A percentile compares a stretch with the other conserved stretches of the same genome.
phyloP scores from a whole-genome alignment of 2,329 filamentous ascomycete genomes.

The Claviceps monticola region DNA sequence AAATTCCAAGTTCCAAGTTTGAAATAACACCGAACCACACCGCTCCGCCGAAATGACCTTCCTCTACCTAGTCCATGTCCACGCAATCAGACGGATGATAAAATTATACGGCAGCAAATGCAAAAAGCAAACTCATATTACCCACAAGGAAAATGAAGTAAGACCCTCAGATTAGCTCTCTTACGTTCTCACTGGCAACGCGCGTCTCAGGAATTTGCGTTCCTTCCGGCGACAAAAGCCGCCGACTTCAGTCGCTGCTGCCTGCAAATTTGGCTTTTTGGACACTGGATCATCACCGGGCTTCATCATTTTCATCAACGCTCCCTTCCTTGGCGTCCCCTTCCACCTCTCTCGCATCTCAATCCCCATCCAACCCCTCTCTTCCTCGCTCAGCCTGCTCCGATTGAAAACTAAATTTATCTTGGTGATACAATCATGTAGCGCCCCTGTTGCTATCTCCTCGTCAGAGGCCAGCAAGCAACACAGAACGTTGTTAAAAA shows the following conservation, averaged over 20 bases:
- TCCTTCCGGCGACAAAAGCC: conserved; percentile 1
- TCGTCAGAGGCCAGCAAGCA: background rate
- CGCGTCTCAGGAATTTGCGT: conserved; percentile 12
- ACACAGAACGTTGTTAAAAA: background rate
- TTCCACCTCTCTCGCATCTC: background rate
- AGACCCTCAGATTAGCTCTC: conserved; percentile 44
- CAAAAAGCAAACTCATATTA: background rate
- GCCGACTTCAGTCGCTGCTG: conserved; percentile 21
- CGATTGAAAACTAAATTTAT: conserved; percentile 38
- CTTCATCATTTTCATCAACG: background rate
- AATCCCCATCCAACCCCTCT: background rate
- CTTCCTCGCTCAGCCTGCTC: conserved; percentile 25
- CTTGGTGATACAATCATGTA: background rate
- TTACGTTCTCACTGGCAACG: conserved; percentile 39
- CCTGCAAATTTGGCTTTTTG: conserved; percentile 47
- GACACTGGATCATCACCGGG: conserved; percentile 38
- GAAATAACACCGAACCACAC: no score
- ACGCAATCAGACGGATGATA: background rate
- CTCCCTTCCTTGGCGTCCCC: background rate
- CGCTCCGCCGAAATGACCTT: no score
- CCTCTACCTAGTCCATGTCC: background rate
- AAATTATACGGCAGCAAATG: background rate
- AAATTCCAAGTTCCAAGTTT: no score
- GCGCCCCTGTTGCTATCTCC: background rate
- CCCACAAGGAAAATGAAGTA: background rate